Base-by-base conservation (phyloP, 345 rosid species). In the Corchorus olitorius region DNA sequence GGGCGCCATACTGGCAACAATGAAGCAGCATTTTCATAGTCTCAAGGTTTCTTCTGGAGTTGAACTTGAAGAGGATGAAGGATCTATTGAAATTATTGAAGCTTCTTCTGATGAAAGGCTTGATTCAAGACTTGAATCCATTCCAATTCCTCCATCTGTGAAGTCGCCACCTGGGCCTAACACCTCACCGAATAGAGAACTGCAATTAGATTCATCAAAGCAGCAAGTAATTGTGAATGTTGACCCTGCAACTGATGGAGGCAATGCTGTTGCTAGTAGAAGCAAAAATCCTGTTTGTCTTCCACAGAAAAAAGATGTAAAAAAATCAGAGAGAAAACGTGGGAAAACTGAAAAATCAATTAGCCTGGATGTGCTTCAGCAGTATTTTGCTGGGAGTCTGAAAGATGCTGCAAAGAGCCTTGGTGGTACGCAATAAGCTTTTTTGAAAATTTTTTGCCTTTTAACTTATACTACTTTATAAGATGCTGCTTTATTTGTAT, bases 331-430 rank as follows among this genome's bases (percentile, higher is more conserved):
- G 81, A 87, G 86, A 76, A 95, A 91, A 49, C 99, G 94, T 20
- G 97, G 98, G 48, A 95, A 95, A 84, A 81, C 99, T 53, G 98
- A 93, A 88, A 93, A 91, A 87, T 81, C 91, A 19, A 90, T 91
- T 74, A 95, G 98, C 83, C 81, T 95, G 41, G 96, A 91, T 74
- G 98, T 95, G 80, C 97, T 95, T 74, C 98, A 90, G 50, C 94
- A 85, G 70, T 87, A 95, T 79, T 95, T 95, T 77, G 72, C 97
- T 13, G 96, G 99, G 79, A 95, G 93, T 85, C 92, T 93, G 59
- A 95, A 93, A 90, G 99, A 90, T 81, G 99, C 98, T 78, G 98
- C 98, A 20, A 95, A 91, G 87, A 93, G 96, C 84, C 93, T 95
- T 17, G 97, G 98, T 14, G 99, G 98, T 94, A 91, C 34, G 81